Conservation (phyloP, 1,139 yeast genomes). For the Nakaseomyces kungkrabaensis region DNA sequence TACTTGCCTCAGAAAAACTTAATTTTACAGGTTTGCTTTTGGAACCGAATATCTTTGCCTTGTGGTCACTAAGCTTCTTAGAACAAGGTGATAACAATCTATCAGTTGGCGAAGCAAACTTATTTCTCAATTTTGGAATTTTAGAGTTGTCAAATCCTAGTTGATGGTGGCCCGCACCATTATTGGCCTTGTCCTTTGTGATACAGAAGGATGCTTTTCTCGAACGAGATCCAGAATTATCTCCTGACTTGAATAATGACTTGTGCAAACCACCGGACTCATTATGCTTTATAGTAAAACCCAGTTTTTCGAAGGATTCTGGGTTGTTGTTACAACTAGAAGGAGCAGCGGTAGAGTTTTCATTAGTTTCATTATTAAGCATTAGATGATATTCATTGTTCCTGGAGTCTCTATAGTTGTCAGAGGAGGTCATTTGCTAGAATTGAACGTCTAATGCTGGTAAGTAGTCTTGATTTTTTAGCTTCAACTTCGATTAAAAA, state of each 20-base stretch:
- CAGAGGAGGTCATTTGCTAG: not conserved
- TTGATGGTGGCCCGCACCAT: not conserved
- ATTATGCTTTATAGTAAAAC: not conserved
- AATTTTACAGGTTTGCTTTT: slow-evolving; percentile 25
- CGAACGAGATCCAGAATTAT: not conserved
- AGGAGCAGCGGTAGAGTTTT: not conserved
- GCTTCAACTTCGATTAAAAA: too few relatives aligned
- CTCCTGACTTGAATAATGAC: not conserved
- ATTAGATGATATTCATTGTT: not conserved
- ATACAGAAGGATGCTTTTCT: not conserved
- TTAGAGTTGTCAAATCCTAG: not conserved
- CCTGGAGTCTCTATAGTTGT: not conserved
- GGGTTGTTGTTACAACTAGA: not conserved
- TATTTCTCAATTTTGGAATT: slow-evolving; percentile 11
- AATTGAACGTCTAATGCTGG: not conserved
- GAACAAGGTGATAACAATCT: slow-evolving; percentile 48
- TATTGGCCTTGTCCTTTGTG: not conserved
- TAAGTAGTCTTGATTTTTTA: too few relatives aligned
- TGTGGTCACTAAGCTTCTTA: slow-evolving; percentile 43
- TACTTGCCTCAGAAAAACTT: slow-evolving; percentile 11
- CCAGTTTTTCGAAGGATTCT: not conserved
- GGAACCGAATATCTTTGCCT: slow-evolving; percentile 23
- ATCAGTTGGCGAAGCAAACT: slow-evolving; percentile 51
- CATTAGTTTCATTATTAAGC: not conserved
- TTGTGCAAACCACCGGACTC: not conserved